These are phyloP conservation scores for Salinomyces thailandicus DNA, from an alignment of 2,329 filamentous ascomycete genomes.

Conservation along the genomic window DNA sequence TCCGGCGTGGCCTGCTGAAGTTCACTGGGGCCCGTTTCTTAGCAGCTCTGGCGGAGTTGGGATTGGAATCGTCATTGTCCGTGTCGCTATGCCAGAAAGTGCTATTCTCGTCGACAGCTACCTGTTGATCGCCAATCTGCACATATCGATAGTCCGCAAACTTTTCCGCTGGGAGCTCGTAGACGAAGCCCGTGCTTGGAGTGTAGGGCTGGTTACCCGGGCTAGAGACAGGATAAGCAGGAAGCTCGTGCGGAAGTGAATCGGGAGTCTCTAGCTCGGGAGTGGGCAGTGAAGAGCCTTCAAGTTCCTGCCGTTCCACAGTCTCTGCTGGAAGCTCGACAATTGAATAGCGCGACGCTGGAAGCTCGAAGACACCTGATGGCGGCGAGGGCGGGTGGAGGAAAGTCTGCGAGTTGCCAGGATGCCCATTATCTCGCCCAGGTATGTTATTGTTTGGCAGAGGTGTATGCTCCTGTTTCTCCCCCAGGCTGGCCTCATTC, in stretches of 20 bases:
- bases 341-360: background rate
- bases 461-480: too few relatives aligned
- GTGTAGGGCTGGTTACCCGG: background rate
- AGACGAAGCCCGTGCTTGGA: background rate
- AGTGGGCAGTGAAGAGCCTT: background rate
- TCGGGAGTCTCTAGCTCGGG: conserved; percentile 5
- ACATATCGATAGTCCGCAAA: background rate
- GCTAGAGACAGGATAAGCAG: background rate
- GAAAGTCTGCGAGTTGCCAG: conserved; percentile 5
- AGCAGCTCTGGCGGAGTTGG: background rate
- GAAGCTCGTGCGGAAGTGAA: background rate
- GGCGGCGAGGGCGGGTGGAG: conserved; percentile 8
- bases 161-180: background rate
- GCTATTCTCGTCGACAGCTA: background rate
- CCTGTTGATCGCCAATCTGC: background rate
- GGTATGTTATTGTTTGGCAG: too few relatives aligned
- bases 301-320: background rate
- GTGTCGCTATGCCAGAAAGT: conserved; percentile 9
- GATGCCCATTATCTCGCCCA: background rate
- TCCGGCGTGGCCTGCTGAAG: background rate
- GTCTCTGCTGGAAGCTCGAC: background rate
- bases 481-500: conserved; percentile 3
- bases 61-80: conserved; percentile 1
- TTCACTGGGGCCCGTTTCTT: background rate
- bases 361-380: background rate